Conservation (phyloP, 1,284 basidiomycete genomes). For the Ustilago xerochloae region DNA sequence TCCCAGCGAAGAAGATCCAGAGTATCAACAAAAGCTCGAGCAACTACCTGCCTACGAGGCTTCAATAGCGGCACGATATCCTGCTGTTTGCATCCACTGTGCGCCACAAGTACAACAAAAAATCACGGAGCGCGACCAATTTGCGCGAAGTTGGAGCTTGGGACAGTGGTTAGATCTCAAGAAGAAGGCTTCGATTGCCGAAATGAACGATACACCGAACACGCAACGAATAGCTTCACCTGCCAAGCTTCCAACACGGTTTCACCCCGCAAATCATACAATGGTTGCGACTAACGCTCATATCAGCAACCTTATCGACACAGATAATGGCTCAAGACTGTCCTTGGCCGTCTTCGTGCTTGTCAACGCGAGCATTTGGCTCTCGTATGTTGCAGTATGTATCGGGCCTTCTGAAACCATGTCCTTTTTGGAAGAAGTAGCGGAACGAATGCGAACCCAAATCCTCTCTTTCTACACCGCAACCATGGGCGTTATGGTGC, state of each 20-base stretch:
- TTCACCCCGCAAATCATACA: not conserved
- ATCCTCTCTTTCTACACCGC: slow-evolving; percentile 4
- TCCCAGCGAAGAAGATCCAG: slow-evolving; percentile 40
- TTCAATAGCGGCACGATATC: slow-evolving; percentile 55
- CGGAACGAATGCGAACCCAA: not conserved
- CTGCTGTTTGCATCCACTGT: slow-evolving; percentile 49
- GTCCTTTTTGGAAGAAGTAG: not conserved
- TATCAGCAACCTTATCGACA: not conserved
- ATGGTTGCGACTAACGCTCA: too few species aligned
- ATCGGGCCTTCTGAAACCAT: not conserved
- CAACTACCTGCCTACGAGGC: slow-evolving; percentile 38
- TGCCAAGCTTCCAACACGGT: not conserved
- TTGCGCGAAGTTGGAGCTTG: slow-evolving; percentile 45
- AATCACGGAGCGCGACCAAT: slow-evolving; percentile 39
- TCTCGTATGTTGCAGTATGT: not conserved
- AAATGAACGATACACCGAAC: not conserved
- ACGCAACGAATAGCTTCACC: not conserved
- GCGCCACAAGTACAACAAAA: slow-evolving; percentile 30
- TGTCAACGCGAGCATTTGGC: slow-evolving; percentile 12
- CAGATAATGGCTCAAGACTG: slow-evolving; percentile 2
- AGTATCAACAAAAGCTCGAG: slow-evolving; percentile 34
- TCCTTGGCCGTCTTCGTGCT: slow-evolving; percentile 4
- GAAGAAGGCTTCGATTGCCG: slow-evolving; percentile 13
- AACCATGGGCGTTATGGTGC: not conserved
- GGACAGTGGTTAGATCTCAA: slow-evolving; percentile 48